A percentile compares a stretch with the other conserved stretches of the same genome.
Conservation (phyloP, 345 rosid genomes). For the Euphorbia pulcherrima region DNA sequence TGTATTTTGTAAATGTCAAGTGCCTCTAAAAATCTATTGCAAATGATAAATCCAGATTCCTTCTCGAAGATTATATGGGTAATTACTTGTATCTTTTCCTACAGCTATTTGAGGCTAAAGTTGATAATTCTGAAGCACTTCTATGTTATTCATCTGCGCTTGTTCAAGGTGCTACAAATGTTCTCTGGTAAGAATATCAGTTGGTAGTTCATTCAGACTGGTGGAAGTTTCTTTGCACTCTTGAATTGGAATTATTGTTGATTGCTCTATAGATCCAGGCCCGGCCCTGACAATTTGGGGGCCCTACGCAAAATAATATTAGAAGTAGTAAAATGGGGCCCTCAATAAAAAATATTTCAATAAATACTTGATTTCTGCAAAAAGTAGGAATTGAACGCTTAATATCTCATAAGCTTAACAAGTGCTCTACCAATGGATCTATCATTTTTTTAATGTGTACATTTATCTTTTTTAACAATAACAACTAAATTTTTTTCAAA, state of each 20-base stretch:
- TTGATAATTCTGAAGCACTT: constrained; percentile 65
- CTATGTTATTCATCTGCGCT: constrained; percentile 94
- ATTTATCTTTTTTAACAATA: too few relatives aligned
- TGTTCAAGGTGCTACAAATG: constrained; percentile 95
- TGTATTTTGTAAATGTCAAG: not conserved
- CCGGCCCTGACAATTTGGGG: too few relatives aligned
- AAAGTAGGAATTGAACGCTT: too few relatives aligned
- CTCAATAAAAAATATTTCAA: too few relatives aligned
- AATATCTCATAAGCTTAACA: too few relatives aligned
- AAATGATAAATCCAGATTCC: not conserved
- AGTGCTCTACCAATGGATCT: too few relatives aligned
- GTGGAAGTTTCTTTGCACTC: not conserved
- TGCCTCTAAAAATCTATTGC: not conserved
- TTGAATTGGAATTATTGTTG: not conserved
- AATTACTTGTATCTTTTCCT: constrained; percentile 13
- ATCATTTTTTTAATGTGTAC: too few relatives aligned
- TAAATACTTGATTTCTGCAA: too few relatives aligned
- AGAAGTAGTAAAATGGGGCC: too few relatives aligned
- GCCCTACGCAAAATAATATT: too few relatives aligned
- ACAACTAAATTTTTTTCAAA: too few relatives aligned
- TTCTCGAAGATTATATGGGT: not conserved
- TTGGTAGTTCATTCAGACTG: constrained; percentile 13
- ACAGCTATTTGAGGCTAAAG: constrained; percentile 84
- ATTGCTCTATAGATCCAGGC: too few relatives aligned
- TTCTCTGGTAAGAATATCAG: constrained; percentile 71